Conservation (phyloP, 148 eudicot genomes). For the Cornus florida region DNA sequence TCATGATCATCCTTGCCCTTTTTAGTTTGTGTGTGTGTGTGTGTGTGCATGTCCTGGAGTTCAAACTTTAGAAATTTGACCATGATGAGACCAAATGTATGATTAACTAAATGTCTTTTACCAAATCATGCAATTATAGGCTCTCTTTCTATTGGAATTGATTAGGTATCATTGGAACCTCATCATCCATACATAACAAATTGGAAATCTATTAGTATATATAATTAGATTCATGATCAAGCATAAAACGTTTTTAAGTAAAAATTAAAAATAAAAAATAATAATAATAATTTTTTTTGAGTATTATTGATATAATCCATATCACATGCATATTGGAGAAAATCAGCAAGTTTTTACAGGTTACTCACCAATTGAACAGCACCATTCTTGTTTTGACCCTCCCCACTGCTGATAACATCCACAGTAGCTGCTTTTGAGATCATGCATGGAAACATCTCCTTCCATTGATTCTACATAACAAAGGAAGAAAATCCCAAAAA, state of each 20-base stretch:
- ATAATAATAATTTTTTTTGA: too few species aligned
- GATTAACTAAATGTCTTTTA: neutral
- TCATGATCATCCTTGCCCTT: neutral
- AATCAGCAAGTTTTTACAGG: neutral
- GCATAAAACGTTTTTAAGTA: too few species aligned
- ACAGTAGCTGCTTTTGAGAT: slow-evolving; percentile 82
- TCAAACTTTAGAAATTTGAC: neutral
- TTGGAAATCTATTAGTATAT: too few species aligned
- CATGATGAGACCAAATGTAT: neutral
- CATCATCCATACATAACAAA: too few species aligned
- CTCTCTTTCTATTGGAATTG: neutral
- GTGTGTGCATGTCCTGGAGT: neutral
- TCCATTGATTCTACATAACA: slow-evolving; percentile 71
- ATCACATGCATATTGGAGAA: neutral
- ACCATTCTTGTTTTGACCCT: slow-evolving; percentile 65
- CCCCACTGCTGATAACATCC: slow-evolving; percentile 71
- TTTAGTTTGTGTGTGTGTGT: neutral
- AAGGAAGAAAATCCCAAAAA: neutral
- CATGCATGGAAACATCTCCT: slow-evolving; percentile 86
- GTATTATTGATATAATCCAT: too few species aligned
- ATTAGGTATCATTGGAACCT: too few species aligned
- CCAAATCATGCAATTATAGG: neutral
- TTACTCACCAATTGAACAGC: slow-evolving; percentile 71
- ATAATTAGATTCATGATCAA: too few species aligned
- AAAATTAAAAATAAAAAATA: too few species aligned